Base-by-base conservation (phyloP, 1,284 basidiomycete genomes). In the Marasmius oreades region DNA sequence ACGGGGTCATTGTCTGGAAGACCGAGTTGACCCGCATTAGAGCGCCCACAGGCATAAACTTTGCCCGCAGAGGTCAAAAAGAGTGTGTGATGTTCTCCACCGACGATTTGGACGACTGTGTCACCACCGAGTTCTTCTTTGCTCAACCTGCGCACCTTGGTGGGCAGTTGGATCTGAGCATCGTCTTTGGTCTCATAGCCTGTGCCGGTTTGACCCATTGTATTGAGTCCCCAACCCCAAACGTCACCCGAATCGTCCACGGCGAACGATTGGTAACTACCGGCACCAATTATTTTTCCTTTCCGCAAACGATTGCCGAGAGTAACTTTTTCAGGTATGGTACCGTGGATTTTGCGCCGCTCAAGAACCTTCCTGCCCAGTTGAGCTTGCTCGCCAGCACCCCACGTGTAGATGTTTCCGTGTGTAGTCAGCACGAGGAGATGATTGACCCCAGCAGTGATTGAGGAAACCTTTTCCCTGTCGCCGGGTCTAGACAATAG, bases 211-310 rank as follows among this genome's bases (percentile, higher is more conserved):
- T 80, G 77, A 24, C 78, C 78, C 75, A 77, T 77, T 55, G 66
- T 88, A 72, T 98, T 97, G 59, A 95, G 77, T 23, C 95, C 95
- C 95, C 95, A 98, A 2, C 85, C 92, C 81, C 86, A 96, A 3
- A 95, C 90, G 51, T 82, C 81, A 37, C 93, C 95, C 22, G 79
- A 75, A 60, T 87, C 81, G 69, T 94, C 88, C 59, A 97, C 85
- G 3, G 94, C 95, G 64, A 96, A 97, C 0, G 92, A 94, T 69
- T 93, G 90, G 71, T 88, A 92, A 44, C 82, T 80, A 8, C 95
- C 94, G 0, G 91, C 82, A 6, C 91, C 93, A 60, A 97, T 77
- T 44, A 77, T 76, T 18, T 88, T 85, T 51, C 92, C 90, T 65
- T 90, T 88, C 56, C 87, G 83, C 22, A 71, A 66, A 31, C 84